Conservation (phyloP, 176 grass and related monocot species). For the Otatea glauca region DNA sequence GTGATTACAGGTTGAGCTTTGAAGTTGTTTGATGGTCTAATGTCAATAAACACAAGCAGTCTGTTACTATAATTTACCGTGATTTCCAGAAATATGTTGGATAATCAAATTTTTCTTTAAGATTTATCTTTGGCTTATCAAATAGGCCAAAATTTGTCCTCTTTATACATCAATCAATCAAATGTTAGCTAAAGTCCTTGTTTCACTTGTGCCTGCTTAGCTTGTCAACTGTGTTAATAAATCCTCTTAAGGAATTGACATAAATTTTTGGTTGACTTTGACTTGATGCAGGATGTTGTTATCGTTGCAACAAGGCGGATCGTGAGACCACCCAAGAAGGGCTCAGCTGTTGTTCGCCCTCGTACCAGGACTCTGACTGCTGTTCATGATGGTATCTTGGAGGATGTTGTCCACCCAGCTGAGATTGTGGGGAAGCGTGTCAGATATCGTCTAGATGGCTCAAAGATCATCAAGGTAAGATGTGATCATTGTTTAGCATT, state of each 20-base stretch:
- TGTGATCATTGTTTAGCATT: neutral
- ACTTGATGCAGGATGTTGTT: conserved; percentile 59
- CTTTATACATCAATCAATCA: neutral
- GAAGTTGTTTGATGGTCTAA: neutral
- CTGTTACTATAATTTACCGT: neutral
- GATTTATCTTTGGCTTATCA: neutral
- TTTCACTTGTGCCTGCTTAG: neutral
- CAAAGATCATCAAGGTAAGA: conserved; percentile 42
- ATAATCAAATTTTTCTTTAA: neutral
- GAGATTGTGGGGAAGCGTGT: conserved; percentile 21
- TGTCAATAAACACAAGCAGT: neutral
- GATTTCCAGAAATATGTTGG: neutral
- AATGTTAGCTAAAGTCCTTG: neutral
- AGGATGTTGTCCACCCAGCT: conserved; percentile 42
- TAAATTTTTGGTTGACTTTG: neutral
- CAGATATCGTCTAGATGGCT: conserved; percentile 70
- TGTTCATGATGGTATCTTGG: conserved; percentile 70
- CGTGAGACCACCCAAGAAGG: conserved; percentile 80
- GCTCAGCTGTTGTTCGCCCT: conserved; percentile 67
- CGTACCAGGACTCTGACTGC: conserved; percentile 70
- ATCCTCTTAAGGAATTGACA: neutral
- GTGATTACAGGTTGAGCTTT: neutral
- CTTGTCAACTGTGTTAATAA: neutral
- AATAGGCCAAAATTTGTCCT: neutral
- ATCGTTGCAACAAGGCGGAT: conserved; percentile 74